Evolutionary conservation across 495 filamentous ascomycete species (phyloP).

Genomic region (Penicillium longicatenatum): DNA sequence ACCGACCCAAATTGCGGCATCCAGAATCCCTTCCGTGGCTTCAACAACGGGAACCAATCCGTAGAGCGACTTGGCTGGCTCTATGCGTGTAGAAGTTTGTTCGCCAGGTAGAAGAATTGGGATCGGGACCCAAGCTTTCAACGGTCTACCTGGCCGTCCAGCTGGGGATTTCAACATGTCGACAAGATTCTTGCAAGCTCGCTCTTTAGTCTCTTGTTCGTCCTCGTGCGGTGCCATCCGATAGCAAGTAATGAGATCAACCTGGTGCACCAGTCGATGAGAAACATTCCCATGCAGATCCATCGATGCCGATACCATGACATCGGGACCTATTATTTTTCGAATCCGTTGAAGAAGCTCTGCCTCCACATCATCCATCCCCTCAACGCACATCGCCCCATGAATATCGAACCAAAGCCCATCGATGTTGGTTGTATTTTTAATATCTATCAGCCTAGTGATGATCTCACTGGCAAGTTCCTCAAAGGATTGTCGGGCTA

Average conservation of each 20-base stretch:
- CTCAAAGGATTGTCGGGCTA: conserved; percentile 50
- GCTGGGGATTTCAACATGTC: conserved; percentile 30
- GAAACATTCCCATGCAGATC: conserved; percentile 62
- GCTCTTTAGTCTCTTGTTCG: conserved; percentile 52
- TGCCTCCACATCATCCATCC: conserved; percentile 51
- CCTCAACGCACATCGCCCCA: conserved; percentile 60
- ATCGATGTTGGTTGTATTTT: conserved; percentile 33
- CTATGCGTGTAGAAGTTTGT: conserved; percentile 57
- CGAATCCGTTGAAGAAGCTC: conserved; percentile 54
- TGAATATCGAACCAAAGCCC: conserved; percentile 63
- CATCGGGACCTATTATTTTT: conserved; percentile 46
- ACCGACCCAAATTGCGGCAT: conserved; percentile 61
- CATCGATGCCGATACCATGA: conserved; percentile 58
- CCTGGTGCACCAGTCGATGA: conserved; percentile 48
- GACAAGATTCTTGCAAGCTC: conserved; percentile 55
- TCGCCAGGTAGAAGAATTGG: conserved; percentile 58
- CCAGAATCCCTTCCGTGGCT: conserved; percentile 42
- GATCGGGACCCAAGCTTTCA: conserved; percentile 59
- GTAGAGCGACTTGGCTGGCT: conserved; percentile 58
- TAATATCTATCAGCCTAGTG: conserved; percentile 39
- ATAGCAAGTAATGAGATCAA: conserved; percentile 58
- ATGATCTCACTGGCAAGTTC: conserved; percentile 51
- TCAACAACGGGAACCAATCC: conserved; percentile 49
- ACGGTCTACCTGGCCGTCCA: conserved; percentile 26
- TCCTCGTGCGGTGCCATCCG: conserved; percentile 59